Percentiles rank a stretch among this genome's conserved stretches.
These are phyloP conservation scores for Rhododendron williamsianum DNA, from an alignment of 148 eudicot species.

Conservation along the genomic window DNA sequence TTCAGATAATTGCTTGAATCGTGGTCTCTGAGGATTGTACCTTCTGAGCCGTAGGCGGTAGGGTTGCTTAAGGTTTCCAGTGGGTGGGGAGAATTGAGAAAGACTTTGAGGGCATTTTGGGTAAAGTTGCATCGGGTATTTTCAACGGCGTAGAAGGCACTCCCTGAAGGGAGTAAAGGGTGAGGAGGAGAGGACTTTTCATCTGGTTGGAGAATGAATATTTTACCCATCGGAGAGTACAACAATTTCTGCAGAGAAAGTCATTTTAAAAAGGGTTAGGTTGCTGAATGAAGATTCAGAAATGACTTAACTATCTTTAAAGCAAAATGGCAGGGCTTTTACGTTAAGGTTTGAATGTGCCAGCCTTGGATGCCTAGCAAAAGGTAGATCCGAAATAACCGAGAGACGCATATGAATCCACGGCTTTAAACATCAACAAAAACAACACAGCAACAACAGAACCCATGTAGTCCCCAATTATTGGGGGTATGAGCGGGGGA, in stretches of 20 bases:
- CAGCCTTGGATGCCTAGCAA: not conserved
- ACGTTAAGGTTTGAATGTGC: not conserved
- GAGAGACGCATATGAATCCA: not conserved
- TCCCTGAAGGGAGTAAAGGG: slow-evolving; percentile 64
- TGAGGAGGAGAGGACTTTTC: slow-evolving; percentile 61
- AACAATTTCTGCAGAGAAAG: slow-evolving; percentile 52
- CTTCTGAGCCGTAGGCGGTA: slow-evolving; percentile 72
- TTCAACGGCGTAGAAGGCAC: slow-evolving; percentile 49
- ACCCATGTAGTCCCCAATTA: too few relatives aligned
- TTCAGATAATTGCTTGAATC: slow-evolving; percentile 77
- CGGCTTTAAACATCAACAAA: not conserved
- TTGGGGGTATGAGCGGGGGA: too few relatives aligned
- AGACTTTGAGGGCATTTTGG: slow-evolving; percentile 40
- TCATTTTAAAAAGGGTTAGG: not conserved
- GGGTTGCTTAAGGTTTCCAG: slow-evolving; percentile 67
- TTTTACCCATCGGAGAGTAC: slow-evolving; percentile 69
- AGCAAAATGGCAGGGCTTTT: not conserved
- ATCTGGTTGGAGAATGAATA: slow-evolving; percentile 72
- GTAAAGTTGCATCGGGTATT: slow-evolving; percentile 24
- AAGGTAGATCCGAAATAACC: not conserved
- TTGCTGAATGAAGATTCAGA: not conserved
- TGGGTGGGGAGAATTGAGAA: slow-evolving; percentile 75
- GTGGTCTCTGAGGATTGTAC: slow-evolving; percentile 77
- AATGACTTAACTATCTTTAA: not conserved
- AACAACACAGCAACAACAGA: not conserved